Conservation (phyloP, 2,329 filamentous ascomycete species). For the Nothophoma quercina region DNA sequence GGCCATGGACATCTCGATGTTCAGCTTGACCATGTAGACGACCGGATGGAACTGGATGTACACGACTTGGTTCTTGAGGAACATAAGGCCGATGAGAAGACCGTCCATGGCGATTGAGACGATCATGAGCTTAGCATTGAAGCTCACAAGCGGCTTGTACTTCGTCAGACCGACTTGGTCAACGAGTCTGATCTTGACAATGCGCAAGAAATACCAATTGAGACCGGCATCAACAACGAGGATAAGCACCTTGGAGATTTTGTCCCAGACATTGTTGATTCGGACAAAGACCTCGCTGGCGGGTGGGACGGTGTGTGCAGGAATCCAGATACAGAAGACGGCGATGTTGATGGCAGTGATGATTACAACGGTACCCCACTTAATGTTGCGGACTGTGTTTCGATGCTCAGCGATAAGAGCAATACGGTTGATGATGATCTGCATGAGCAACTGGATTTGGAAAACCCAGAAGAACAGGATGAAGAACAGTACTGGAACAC, state of each 20-base stretch:
- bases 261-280: constrained; percentile 62
- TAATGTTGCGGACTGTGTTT: constrained; percentile 51
- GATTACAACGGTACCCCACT: constrained; percentile 56
- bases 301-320: constrained; percentile 50
- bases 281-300: constrained; percentile 50
- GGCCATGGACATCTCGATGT: constrained; percentile 57
- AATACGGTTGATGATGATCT: constrained; percentile 65
- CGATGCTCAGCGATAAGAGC: constrained; percentile 57
- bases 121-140: constrained; percentile 52
- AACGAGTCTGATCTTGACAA: constrained; percentile 50
- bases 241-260: constrained; percentile 61
- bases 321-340: constrained; percentile 64
- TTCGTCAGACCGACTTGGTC: constrained; percentile 50
- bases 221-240: constrained; percentile 59
- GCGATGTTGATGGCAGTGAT: constrained; percentile 62
- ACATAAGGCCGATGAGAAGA: constrained; percentile 52
- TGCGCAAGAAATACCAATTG: constrained; percentile 62
- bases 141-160: constrained; percentile 50
- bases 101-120: constrained; percentile 53
- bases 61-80: constrained; percentile 46
- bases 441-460: constrained; percentile 59
- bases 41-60: constrained; percentile 54
- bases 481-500: constrained; percentile 42
- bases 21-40: constrained; percentile 54
- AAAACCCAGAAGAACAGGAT: constrained; percentile 45